phyloP scores from a whole-genome alignment of 1,284 basidiomycete genomes.

The Ceratobasidium papillatum region DNA sequence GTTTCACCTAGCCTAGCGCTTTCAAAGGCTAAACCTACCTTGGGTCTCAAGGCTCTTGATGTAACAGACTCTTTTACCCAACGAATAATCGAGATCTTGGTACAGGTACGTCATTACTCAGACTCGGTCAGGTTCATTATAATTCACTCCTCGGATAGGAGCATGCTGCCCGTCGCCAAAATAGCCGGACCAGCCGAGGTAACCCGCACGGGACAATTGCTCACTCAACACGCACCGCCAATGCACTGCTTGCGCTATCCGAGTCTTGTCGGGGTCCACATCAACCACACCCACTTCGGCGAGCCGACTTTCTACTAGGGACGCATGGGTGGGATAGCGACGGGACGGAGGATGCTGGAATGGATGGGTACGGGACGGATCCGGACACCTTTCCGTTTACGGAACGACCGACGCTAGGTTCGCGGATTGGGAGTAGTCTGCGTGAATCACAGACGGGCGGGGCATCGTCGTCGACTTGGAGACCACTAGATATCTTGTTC shows the following conservation, averaged over 20 bases:
- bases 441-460: slow-evolving; percentile 27
- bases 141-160: slow-evolving; percentile 25
- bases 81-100: slow-evolving; percentile 37
- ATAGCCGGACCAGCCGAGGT: slow-evolving; percentile 18
- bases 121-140: neutral
- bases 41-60: slow-evolving; percentile 34
- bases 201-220: slow-evolving; percentile 17
- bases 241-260: slow-evolving; percentile 35
- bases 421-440: slow-evolving; percentile 38
- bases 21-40: slow-evolving; percentile 25
- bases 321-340: slow-evolving; percentile 36
- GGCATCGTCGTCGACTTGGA: slow-evolving; percentile 20
- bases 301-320: slow-evolving; percentile 28
- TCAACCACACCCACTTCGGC: slow-evolving; percentile 5
- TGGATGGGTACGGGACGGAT: slow-evolving; percentile 29
- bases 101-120: slow-evolving; percentile 20
- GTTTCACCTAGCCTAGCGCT: slow-evolving; percentile 23
- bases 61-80: slow-evolving; percentile 39
- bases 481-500: slow-evolving; percentile 31
- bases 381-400: slow-evolving; percentile 16
- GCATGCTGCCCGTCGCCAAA: slow-evolving; percentile 35
- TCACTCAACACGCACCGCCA: slow-evolving; percentile 36
- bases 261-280: slow-evolving; percentile 34
- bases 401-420: slow-evolving; percentile 23
- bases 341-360: slow-evolving; percentile 35